These are phyloP conservation scores for Vigna radiata DNA, from an alignment of 306 rosid genomes.

Conservation along the genomic window DNA sequence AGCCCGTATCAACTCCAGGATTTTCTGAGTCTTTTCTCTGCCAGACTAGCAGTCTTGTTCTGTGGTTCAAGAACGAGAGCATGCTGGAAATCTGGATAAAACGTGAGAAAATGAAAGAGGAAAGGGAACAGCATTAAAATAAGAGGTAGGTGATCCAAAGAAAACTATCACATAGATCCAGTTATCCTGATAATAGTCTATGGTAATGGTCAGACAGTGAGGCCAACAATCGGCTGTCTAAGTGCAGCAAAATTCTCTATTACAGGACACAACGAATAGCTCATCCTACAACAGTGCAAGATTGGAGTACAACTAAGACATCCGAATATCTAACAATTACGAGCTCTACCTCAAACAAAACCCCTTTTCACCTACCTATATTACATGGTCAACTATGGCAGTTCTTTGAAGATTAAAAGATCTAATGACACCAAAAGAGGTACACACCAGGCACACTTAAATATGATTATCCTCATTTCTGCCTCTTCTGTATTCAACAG, in stretches of 20 bases:
- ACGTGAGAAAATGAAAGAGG: constrained; percentile 27
- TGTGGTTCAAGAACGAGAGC: constrained; percentile 87
- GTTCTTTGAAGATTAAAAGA: background rate
- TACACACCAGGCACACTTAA: background rate
- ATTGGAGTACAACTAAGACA: background rate
- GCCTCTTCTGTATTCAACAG: background rate
- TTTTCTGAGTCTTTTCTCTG: constrained; percentile 71
- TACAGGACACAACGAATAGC: background rate
- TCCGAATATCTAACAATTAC: background rate
- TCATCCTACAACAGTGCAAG: background rate
- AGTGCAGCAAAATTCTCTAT: background rate
- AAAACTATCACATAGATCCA: background rate
- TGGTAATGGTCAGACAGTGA: constrained; percentile 3
- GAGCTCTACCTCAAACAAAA: background rate
- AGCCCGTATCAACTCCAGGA: constrained; percentile 51
- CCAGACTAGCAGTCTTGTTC: constrained; percentile 71
- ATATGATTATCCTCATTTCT: background rate
- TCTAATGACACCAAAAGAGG: background rate
- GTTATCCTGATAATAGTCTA: background rate
- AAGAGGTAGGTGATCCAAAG: background rate
- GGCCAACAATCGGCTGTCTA: background rate
- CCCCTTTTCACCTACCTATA: background rate
- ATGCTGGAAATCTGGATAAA: constrained; percentile 77
- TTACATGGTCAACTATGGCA: background rate
- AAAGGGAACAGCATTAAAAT: constrained; percentile 11